Evolutionary conservation across 1,284 basidiomycete genomes (phyloP), one percentile per base, ranked within the genome.

Genomic region (Tilletia horrida): DNA sequence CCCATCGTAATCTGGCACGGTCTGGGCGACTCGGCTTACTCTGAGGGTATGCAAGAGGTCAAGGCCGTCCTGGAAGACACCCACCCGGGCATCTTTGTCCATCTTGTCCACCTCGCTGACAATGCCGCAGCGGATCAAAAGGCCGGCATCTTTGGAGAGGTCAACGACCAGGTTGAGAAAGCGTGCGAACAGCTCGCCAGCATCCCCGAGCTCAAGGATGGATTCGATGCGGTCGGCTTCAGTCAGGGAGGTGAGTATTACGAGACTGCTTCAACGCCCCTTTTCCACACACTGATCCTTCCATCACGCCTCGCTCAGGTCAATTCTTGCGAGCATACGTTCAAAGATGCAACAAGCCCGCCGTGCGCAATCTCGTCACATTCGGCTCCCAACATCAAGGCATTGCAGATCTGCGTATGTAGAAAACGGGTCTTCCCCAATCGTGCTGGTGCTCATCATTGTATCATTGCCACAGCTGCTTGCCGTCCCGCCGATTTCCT

Each of bases 1-100:
- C 90, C 92, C 1, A 85, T 97, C 47, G 94, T 96, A 43, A 84
- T 97, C 68, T 97, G 94, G 95, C 95, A 98, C 83, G 95, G 95
- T 6, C 85, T 97, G 52, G 93, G 91, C 84, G 86, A 87, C 78
- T 84, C 84, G 35, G 84, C 83, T 25, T 81, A 84, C 57, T 83
- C 83, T 1, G 73, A 81, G 8, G 83, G 83, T 9, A 83, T 86
- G 71, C 64, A 88, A 88, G 84, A 88, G 64, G 90, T 95, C 76
- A 86, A 87, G 64, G 82, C 85, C 1, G 83, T 86, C 69, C 87
- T 96, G 74, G 86, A 89, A 79, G 83, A 86, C 0, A 85, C 90
- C 27, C 88, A 93, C 82, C 90, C 89, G 0, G 91, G 90, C 3
- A 90, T 97, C 62, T 96, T 89, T 79, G 86, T 97, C 13, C 89